These are phyloP conservation scores for Tetraselmis chui DNA, from an alignment of 139 green algal genomes.

Conservation along the genomic window DNA sequence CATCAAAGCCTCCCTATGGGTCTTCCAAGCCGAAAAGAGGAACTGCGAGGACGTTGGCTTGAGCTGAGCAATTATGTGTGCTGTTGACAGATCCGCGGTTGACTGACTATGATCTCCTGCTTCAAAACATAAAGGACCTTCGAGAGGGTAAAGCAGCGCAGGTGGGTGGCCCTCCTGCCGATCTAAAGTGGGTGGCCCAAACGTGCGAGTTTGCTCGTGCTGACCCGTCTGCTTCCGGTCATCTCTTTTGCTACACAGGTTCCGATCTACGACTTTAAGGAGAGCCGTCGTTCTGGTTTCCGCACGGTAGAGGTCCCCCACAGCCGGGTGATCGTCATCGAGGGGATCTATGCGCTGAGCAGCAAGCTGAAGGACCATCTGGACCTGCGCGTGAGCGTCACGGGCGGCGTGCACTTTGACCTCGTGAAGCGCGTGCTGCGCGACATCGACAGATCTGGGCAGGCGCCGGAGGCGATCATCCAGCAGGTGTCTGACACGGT, in stretches of 20 bases:
- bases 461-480: slow-evolving; percentile 90
- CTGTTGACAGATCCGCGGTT: slow-evolving; percentile 73
- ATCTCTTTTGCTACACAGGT: slow-evolving; percentile 29
- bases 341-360: slow-evolving; percentile 93
- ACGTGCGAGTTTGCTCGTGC: too few species aligned
- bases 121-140: slow-evolving; percentile 81
- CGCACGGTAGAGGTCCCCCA: slow-evolving; percentile 43
- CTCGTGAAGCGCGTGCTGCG: slow-evolving; percentile 95
- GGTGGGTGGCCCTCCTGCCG: slow-evolving; percentile 21
- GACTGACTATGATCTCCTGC: slow-evolving; percentile 89
- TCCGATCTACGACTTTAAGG: slow-evolving; percentile 96
- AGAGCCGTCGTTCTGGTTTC: slow-evolving; percentile 70
- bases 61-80: neutral
- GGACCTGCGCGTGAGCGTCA: slow-evolving; percentile 52
- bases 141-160: slow-evolving; percentile 54
- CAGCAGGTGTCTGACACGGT: slow-evolving; percentile 88
- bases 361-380: slow-evolving; percentile 48
- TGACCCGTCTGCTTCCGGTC: neutral
- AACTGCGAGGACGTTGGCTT: slow-evolving; percentile 4
- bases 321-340: slow-evolving; percentile 81
- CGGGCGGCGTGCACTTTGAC: slow-evolving; percentile 95
- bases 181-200: too few species aligned
- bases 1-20: too few species aligned
- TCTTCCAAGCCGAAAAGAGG: too few species aligned
- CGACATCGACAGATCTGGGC: slow-evolving; percentile 85